Evolutionary conservation across 495 filamentous ascomycete species (phyloP).

Genomic region (Penicillium cosmopolitanum): DNA sequence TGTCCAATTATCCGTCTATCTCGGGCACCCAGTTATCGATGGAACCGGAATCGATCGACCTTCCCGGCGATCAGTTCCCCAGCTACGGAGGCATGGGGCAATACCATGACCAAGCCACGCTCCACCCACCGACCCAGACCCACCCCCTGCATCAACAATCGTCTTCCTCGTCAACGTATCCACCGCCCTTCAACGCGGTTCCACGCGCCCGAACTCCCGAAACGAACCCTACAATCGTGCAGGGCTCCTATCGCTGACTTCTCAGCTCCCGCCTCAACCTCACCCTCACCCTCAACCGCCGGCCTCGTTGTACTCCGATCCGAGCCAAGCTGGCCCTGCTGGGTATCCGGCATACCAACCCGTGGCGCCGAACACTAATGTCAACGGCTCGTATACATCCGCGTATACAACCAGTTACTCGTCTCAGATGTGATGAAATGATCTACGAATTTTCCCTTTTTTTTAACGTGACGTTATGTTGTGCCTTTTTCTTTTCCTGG

Average conservation of each 20-base stretch:
- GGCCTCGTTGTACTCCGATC: not conserved
- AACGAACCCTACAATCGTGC: conserved; percentile 28
- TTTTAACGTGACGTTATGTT: not conserved
- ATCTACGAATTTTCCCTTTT: not conserved
- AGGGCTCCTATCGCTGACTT: conserved; percentile 28
- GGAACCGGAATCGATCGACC: conserved; percentile 34
- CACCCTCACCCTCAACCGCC: conserved; percentile 20
- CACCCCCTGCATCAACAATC: conserved; percentile 38
- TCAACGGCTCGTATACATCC: conserved; percentile 17
- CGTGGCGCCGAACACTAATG: conserved; percentile 15
- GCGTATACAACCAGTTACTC: conserved; percentile 27
- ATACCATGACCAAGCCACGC: conserved; percentile 18
- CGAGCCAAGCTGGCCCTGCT: not conserved
- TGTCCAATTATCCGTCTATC: conserved; percentile 29
- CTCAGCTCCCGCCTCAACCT: conserved; percentile 20
- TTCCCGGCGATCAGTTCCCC: conserved; percentile 21
- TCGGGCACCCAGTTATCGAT: conserved; percentile 33
- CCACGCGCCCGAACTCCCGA: conserved; percentile 29
- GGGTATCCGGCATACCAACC: conserved; percentile 18
- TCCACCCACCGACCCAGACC: conserved; percentile 23
- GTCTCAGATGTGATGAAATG: conserved; percentile 29
- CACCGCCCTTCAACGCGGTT: conserved; percentile 41
- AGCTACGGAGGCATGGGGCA: conserved; percentile 15
- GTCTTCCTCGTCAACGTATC: conserved; percentile 39
- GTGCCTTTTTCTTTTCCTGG: conserved; percentile 4